Evolutionary conservation across 176 grass and related monocot genomes (phyloP), one percentile per base, ranked within the genome.

Genomic region (Eragrostis curvula): DNA sequence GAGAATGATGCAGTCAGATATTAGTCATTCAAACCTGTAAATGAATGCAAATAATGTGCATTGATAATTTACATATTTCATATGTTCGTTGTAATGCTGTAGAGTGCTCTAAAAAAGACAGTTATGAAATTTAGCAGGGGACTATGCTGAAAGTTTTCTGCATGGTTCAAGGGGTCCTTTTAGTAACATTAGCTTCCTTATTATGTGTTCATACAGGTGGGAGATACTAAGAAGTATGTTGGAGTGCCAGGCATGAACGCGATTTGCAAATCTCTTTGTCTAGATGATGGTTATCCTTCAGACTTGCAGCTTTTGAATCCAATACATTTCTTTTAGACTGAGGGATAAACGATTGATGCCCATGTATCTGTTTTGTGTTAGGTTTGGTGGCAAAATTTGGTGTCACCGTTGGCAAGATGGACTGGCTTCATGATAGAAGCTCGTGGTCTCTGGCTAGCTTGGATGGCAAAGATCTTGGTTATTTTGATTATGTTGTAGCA

Each of bases 231-330:
- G 82, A 97, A 95, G 68, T 98, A 91, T 88, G 96, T 98, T 9
- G 92, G 92, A 74, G 75, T 91, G 47, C 92, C 92, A 63, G 84
- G 82, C 74, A 98, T 98, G 96, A 98, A 93, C 79, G 90, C 92
- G 20, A 87, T 98, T 84, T 98, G 96, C 84, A 95, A 98, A 93
- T 79, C 86, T 42, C 87, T 98, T 39, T 98, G 96, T 57, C 44
- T 25, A 77, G 82, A 90, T 76, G 85, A 84, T 77, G 96, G 96
- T 98, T 86, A 88, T 87, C 66, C 44, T 32, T 75, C 61, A 68
- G 13, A 56, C 21, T 55, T 43, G 8, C 21, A 56, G 58, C 21
- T 45, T 16, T 65, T 41, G 17, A 73, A 11, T 18, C 30, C 8
- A 43, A 49, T 70, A 47, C 59, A 48, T 40, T 41, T 88, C 28